Evolutionary conservation across 805 yeast genomes (phyloP), one percentile per base, ranked within the genome.

Genomic region (Wickerhamiella alocasiicola): DNA sequence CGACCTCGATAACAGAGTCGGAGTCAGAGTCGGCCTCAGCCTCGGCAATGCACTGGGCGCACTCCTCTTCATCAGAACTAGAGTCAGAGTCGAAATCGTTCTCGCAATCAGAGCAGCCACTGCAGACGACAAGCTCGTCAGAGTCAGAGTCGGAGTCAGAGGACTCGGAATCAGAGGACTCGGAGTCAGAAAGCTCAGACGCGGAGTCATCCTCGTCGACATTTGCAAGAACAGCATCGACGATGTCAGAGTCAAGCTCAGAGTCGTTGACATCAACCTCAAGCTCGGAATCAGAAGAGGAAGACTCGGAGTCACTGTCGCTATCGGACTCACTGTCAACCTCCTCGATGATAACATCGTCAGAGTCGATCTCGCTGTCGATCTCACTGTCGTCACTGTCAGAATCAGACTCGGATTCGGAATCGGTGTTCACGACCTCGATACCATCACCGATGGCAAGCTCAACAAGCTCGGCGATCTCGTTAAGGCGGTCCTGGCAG

Each of bases 401-500:
- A 20, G 39, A 36, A 18, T 36, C 41, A 13, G 25, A 28, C 23
- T 34, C 43, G 27, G 37, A 13, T 34, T 43, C 46, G n/a, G 36
- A 29, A 38, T 44, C 44, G 19, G 41, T 41, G 24, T 43, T 44
- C 18, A 44, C 44, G 36, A 37, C 37, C 25, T 45, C 47, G 18
- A 46, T 34, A 29, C 35, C 47, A 36, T 42, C 45, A 19, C 39
- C 49, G 33, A 42, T 36, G 42, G 46, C 46, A 30, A 44, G 47
- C 45, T 49, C 50, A 31, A 52, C 49, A 28, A 47, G 46, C 48
- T 49, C 53, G 19, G 49, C 45, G 30, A 52, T 47, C 39, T 44
- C 43, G 41, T 42, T 44, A 23, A 49, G 41, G 19, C 45, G 40
- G 28, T 48, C 55, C 46, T 42, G 42, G 41, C 47, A 46, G 40